Evolutionary conservation across 306 rosid species (phyloP).

Genomic region (Cucumis hystrix): DNA sequence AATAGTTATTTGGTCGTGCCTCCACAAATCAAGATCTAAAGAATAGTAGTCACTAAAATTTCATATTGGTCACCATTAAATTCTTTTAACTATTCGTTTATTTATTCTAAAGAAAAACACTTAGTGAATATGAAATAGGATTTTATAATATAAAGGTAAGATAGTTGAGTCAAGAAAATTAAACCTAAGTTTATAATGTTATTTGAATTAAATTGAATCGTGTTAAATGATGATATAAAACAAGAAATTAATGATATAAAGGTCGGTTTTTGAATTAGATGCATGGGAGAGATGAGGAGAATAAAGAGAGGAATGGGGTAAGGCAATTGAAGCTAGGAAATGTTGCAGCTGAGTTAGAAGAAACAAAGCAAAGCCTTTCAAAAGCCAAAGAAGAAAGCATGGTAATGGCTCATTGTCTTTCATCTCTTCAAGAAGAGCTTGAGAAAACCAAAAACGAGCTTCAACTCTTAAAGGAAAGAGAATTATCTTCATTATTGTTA

Average conservation of each 20-base stretch:
- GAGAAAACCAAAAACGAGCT: slow-evolving; percentile 64
- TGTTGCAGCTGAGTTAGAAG: slow-evolving; percentile 62
- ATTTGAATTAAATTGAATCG: too few relatives aligned
- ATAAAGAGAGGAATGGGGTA: slow-evolving; percentile 19
- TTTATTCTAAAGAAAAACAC: too few relatives aligned
- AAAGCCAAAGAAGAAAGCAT: slow-evolving; percentile 72
- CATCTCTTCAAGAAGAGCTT: slow-evolving; percentile 72
- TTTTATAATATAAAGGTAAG: too few relatives aligned
- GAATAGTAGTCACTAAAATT: too few relatives aligned
- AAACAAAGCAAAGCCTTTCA: slow-evolving; percentile 55
- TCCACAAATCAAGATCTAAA: too few relatives aligned
- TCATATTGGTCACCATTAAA: too few relatives aligned
- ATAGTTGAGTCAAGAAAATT: too few relatives aligned
- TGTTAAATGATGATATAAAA: background rate
- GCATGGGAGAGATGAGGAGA: slow-evolving; percentile 14
- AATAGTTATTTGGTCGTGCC: too few relatives aligned
- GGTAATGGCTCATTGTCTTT: slow-evolving; percentile 63
- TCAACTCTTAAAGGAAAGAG: slow-evolving; percentile 31
- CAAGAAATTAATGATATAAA: background rate
- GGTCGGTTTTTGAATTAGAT: slow-evolving; percentile 16
- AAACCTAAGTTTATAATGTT: too few relatives aligned
- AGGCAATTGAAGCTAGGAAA: slow-evolving; percentile 29
- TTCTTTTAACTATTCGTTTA: too few relatives aligned
- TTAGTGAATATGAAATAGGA: too few relatives aligned
- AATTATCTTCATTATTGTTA: slow-evolving; percentile 10